phyloP scores from a whole-genome alignment of 352 stramenopile species.

The Phytophthora pistaciae region DNA sequence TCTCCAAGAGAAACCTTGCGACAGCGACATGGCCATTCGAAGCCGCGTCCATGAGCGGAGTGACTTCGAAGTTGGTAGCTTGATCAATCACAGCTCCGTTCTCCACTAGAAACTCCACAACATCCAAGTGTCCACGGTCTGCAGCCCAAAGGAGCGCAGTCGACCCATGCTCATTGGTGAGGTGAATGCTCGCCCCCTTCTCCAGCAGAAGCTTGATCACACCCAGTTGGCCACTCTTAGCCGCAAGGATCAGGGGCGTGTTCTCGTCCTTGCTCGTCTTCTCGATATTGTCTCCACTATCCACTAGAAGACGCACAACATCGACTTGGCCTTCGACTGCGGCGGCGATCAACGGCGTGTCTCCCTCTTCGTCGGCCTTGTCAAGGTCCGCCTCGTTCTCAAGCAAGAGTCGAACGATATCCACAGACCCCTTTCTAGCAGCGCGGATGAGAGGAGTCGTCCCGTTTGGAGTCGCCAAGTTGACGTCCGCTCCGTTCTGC shows the following conservation, averaged over 20 bases:
- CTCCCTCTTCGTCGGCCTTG: not conserved
- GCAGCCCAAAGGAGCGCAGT: not conserved
- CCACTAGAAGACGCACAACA: not conserved
- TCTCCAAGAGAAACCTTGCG: not conserved
- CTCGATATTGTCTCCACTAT: not conserved
- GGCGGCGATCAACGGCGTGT: not conserved
- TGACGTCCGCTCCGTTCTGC: not conserved
- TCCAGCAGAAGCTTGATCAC: slow-evolving; percentile 3
- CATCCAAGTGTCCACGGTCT: not conserved
- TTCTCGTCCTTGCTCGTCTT: not conserved
- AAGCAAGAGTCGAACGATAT: not conserved
- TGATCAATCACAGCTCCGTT: not conserved
- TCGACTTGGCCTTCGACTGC: not conserved
- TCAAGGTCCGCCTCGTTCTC: not conserved
- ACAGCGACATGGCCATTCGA: not conserved
- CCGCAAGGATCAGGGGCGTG: not conserved
- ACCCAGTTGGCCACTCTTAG: not conserved
- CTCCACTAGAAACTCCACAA: not conserved
- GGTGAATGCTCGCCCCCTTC: not conserved
- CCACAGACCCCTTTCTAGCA: not conserved
- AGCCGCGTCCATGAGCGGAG: not conserved
- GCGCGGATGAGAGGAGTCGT: not conserved
- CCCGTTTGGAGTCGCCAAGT: not conserved
- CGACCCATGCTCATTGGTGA: not conserved
- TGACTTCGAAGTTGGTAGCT: not conserved